Conservation (phyloP, 148 eudicot species). For the Rhododendron ferrugineum region DNA sequence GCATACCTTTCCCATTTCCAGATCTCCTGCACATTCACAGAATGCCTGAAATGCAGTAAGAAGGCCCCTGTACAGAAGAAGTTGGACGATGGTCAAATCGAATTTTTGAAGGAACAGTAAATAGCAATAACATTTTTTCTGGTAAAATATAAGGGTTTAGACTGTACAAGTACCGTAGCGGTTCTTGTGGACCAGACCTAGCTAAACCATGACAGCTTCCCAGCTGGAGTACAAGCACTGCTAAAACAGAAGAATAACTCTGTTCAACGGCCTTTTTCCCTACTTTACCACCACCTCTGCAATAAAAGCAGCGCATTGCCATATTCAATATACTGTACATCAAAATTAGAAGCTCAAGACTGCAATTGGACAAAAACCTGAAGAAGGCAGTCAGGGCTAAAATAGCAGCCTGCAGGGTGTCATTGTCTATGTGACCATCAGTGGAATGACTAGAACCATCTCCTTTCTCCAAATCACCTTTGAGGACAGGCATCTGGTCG, state of each 20-base stretch:
- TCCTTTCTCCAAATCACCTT: conserved; percentile 49
- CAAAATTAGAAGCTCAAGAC: background rate
- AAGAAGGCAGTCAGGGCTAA: conserved; percentile 89
- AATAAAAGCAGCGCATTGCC: conserved; percentile 8
- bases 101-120: background rate
- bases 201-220: conserved; percentile 88
- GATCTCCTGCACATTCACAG: conserved; percentile 98
- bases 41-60: conserved; percentile 90
- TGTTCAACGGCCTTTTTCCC: conserved; percentile 90
- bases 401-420: conserved; percentile 75
- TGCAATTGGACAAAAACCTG: conserved; percentile 45
- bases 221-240: conserved; percentile 77
- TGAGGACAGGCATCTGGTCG: conserved; percentile 46
- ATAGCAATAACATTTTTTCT: background rate
- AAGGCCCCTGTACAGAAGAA: conserved; percentile 52
- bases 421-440: conserved; percentile 38
- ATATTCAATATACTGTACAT: background rate
- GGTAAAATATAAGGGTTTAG: background rate
- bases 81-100: conserved; percentile 5
- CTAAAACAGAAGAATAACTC: conserved; percentile 84
- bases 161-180: conserved; percentile 47
- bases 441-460: conserved; percentile 42
- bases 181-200: conserved; percentile 75
- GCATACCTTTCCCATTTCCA: conserved; percentile 95
- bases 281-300: conserved; percentile 94